phyloP scores from a whole-genome alignment of 2,329 filamentous ascomycete genomes.

The Pestalotiopsis sp. region DNA sequence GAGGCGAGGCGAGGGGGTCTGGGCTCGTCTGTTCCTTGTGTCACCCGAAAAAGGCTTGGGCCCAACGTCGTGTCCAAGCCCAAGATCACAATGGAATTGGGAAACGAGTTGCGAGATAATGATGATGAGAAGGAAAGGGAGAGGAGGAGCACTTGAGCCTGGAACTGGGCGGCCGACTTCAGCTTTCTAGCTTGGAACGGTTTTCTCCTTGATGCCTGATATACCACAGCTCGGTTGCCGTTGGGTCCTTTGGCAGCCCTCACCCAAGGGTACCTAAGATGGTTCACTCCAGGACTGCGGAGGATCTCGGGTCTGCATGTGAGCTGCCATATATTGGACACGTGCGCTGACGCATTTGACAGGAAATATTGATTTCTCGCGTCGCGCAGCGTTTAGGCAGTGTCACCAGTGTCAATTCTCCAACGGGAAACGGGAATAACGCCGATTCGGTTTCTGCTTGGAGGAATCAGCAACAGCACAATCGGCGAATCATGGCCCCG shows the following conservation, averaged over 20 bases:
- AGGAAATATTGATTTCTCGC: background rate
- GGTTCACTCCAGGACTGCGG: background rate
- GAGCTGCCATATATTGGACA: background rate
- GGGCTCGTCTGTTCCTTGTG: background rate
- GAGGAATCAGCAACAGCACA: background rate
- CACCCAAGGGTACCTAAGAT: background rate
- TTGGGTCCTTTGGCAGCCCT: background rate
- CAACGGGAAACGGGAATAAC: background rate
- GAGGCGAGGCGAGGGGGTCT: background rate
- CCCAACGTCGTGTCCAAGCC: background rate
- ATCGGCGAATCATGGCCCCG: background rate
- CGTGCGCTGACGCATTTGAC: background rate
- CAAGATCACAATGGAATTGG: background rate
- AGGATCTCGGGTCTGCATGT: background rate
- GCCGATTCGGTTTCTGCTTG: background rate
- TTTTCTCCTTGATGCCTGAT: no score
- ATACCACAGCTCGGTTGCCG: no score
- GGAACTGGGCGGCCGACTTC: no score
- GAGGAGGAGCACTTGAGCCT: background rate
- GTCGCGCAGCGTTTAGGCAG: background rate
- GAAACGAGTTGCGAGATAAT: no score
- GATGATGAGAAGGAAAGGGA: background rate
- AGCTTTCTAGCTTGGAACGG: no score
- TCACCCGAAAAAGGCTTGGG: background rate
- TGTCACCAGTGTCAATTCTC: background rate